Conservation (phyloP, 768 basidiomycete species). For the Dendrothele bispora region DNA sequence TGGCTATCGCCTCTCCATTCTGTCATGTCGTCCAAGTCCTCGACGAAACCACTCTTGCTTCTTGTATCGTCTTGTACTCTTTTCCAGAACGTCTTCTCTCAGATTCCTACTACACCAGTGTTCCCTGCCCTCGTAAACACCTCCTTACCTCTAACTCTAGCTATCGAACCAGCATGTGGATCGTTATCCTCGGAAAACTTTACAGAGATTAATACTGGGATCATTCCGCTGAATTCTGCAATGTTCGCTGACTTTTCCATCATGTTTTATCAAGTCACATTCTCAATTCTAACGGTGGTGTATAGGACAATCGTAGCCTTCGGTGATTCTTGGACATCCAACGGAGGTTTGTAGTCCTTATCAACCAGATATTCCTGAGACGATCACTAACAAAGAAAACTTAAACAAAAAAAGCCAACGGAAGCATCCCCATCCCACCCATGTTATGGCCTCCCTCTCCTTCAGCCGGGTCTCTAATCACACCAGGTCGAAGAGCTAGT, state of each 20-base stretch:
- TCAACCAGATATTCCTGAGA: background rate
- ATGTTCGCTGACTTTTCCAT: constrained; percentile 10
- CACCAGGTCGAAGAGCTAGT: constrained; percentile 26
- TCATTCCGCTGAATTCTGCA: constrained; percentile 21
- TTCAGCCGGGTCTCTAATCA: constrained; percentile 28
- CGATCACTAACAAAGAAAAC: background rate
- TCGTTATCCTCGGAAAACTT: constrained; percentile 20
- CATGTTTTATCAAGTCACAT: background rate
- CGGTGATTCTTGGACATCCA: constrained; percentile 32
- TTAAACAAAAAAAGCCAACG: no score
- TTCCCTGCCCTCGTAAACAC: constrained; percentile 26
- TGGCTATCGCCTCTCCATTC: no score
- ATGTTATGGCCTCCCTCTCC: constrained; percentile 30
- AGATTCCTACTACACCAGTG: no score
- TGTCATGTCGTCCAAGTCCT: no score
- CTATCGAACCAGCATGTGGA: constrained; percentile 25
- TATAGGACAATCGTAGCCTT: constrained; percentile 28
- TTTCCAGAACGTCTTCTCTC: no score
- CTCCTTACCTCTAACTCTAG: constrained; percentile 24
- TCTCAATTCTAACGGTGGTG: background rate
- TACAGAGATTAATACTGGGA: constrained; percentile 27
- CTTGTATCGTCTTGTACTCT: no score
- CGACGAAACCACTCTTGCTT: no score
- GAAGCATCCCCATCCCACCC: constrained; percentile 30
- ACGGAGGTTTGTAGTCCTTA: constrained; percentile 16